Evolutionary conservation across 345 rosid species (phyloP).

Genomic region (Citrus australasica): DNA sequence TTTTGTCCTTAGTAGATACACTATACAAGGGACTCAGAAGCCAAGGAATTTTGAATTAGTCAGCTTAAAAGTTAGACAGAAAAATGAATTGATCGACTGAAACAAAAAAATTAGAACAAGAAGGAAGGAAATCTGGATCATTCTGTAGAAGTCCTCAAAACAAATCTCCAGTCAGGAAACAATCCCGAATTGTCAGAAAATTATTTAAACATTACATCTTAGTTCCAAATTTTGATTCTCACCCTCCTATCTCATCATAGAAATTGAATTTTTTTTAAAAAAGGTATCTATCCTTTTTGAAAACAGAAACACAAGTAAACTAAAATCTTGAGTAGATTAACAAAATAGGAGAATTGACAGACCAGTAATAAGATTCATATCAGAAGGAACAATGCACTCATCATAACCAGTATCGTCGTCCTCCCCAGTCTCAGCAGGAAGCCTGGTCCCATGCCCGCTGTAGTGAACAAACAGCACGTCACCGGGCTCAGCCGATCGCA

Average conservation of each 20-base stretch:
- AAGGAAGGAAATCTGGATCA: neutral
- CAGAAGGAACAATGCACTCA: slow-evolving; percentile 93
- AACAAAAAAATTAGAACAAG: too few species aligned
- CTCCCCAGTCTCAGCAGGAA: slow-evolving; percentile 95
- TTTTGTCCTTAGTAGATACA: too few species aligned
- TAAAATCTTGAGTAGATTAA: neutral
- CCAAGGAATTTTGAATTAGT: neutral
- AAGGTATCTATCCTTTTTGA: too few species aligned
- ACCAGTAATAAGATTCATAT: slow-evolving; percentile 91
- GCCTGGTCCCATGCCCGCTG: slow-evolving; percentile 97
- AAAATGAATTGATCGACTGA: neutral
- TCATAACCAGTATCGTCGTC: slow-evolving; percentile 94
- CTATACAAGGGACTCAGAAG: neutral
- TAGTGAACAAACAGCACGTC: slow-evolving; percentile 78
- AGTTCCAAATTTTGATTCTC: neutral
- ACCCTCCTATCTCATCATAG: neutral
- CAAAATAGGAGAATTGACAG: neutral
- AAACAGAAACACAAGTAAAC: too few species aligned
- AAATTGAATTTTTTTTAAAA: too few species aligned
- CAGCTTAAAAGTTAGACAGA: neutral
- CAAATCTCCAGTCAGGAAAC: neutral
- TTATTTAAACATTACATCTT: neutral
- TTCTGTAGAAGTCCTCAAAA: neutral
- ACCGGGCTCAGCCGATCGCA: slow-evolving; percentile 53
- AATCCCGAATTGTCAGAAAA: neutral